Conservation (phyloP, 768 basidiomycete species). For the Neoboletus subvelutipes region DNA sequence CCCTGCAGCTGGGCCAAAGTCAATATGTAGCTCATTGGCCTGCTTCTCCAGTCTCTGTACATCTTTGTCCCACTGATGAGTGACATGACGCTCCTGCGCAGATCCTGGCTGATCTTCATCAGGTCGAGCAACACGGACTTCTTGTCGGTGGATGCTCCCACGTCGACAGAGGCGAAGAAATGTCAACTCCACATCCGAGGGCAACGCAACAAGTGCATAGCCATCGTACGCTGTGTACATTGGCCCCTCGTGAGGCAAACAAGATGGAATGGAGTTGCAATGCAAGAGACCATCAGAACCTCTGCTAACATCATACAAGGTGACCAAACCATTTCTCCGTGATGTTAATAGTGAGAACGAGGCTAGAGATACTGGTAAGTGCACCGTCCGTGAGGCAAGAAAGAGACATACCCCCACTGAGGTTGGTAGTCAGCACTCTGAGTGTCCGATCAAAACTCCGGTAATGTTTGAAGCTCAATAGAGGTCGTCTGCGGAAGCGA, state of each 20-base stretch:
- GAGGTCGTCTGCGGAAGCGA: constrained; percentile 53
- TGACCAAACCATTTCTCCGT: constrained; percentile 54
- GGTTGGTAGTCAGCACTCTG: constrained; percentile 38
- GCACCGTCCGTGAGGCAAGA: background rate
- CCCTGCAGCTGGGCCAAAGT: constrained; percentile 45
- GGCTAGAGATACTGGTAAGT: constrained; percentile 34
- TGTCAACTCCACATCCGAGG: constrained; percentile 30
- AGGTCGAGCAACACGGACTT: constrained; percentile 30
- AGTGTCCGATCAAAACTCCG: constrained; percentile 62
- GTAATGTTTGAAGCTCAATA: constrained; percentile 61
- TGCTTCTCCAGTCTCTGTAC: constrained; percentile 38
- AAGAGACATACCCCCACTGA: constrained; percentile 32
- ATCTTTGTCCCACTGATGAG: constrained; percentile 40
- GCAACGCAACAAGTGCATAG: constrained; percentile 31
- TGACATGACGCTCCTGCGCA: background rate
- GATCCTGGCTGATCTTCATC: constrained; percentile 13
- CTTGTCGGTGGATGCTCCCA: constrained; percentile 46
- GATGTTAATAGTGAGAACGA: constrained; percentile 59
- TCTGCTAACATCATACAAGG: constrained; percentile 61
- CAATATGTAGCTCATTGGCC: constrained; percentile 28
- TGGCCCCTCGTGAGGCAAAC: constrained; percentile 34
- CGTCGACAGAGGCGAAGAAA: constrained; percentile 49
- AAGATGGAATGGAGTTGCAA: constrained; percentile 40
- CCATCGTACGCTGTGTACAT: constrained; percentile 33
- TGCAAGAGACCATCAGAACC: constrained; percentile 42